These are phyloP conservation scores for Codiaeum variegatum DNA, from an alignment of 441 rosid genomes.

Conservation along the genomic window DNA sequence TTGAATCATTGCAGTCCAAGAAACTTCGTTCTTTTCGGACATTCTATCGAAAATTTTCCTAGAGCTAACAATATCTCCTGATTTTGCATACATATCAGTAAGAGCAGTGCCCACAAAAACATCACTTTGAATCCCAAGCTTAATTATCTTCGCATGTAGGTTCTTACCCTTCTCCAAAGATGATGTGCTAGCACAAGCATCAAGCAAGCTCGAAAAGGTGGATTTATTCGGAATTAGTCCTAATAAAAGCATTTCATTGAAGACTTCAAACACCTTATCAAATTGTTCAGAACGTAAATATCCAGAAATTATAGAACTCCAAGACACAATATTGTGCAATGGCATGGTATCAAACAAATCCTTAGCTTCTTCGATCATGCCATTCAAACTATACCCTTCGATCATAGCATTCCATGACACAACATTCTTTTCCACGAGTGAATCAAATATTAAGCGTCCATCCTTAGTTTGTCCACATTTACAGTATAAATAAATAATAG, in stretches of 20 bases:
- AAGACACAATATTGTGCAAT: slow-evolving; percentile 37
- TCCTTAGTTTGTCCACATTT: slow-evolving; percentile 40
- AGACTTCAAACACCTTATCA: slow-evolving; percentile 31
- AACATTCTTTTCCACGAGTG: slow-evolving; percentile 29
- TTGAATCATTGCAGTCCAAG: slow-evolving; percentile 59
- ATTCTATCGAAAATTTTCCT: slow-evolving; percentile 42
- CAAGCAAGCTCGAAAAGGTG: slow-evolving; percentile 48
- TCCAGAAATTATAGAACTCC: slow-evolving; percentile 48
- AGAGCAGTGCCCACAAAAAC: slow-evolving; percentile 53
- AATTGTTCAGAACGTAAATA: slow-evolving; percentile 40
- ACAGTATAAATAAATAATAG: slow-evolving; percentile 49
- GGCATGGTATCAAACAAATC: slow-evolving; percentile 43
- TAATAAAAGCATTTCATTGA: slow-evolving; percentile 44
- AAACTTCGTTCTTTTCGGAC: slow-evolving; percentile 38
- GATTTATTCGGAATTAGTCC: slow-evolving; percentile 42
- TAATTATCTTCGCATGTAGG: slow-evolving; percentile 50
- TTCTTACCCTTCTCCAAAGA: slow-evolving; percentile 52
- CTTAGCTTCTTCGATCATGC: slow-evolving; percentile 48
- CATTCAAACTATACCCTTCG: slow-evolving; percentile 41
- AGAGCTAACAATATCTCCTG: slow-evolving; percentile 48
- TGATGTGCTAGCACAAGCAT: slow-evolving; percentile 44
- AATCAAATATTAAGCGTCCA: slow-evolving; percentile 39
- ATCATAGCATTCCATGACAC: slow-evolving; percentile 59
- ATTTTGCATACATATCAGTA: slow-evolving; percentile 62
- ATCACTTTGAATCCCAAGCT: slow-evolving; percentile 40